Base-by-base conservation (phyloP, 768 basidiomycete genomes). In the Guyanaporus albipodus region DNA sequence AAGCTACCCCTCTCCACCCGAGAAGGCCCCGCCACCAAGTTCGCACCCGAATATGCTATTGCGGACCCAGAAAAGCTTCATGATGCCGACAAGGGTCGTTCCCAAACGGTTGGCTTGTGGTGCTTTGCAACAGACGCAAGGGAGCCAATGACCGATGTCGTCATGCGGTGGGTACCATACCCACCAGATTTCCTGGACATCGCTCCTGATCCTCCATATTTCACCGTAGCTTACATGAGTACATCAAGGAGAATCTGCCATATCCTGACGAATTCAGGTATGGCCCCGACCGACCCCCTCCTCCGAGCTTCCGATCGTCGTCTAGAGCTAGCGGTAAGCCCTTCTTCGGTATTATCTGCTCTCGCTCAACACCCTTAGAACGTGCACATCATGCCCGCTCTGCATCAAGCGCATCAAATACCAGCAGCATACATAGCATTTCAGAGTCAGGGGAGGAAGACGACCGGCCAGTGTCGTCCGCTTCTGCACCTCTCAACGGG, bases 231-330 rank as follows among this genome's bases (percentile, higher is more conserved):
- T 64, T 89, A 18, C 83, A 83, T 61, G 73, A 72, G 2, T 87
- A 79, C 56, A 76, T 87, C 61, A 81, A 79, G 68, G 71, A 73
- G 57, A 83, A 84, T 42, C 43, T 75, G 15, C 74, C 80, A 9
- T 90, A 91, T 61, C 88, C 88, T 11, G 79, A 87, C 49, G 73
- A 85, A 47, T 87, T 72, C 58, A 74, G 77, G 48, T 87, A 85
- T 63, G 83, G 82, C 18, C 83, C 82, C 4, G 80, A 79, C 52
- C 70, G 75, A 26, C 82, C 78, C 6, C 84, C 83, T 5, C 83
- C 81, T 15, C 78, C 80, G 21, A 78, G 77, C 55, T 71, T 65
- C 35, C 66, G 66, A 48, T 66, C 64, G 3, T 40, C 42, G 8
- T 68, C 64, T 44, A 56, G 66, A 45, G 38, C 59, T 22, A 67